phyloP scores from a whole-genome alignment of 176 grass and related monocot genomes.

The Zea mays region Zm-B73-REFERENCE-NAM-5.0 NC_050100.1:214041501-214042000 shows the following conservation, averaged over 20 bases:
- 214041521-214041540: neutral
- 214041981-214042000: neutral
- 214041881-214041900: slow-evolving; percentile 16
- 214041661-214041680: neutral
- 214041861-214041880: neutral
- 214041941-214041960: slow-evolving; percentile 19
- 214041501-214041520: neutral
- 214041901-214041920: neutral
- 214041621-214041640: no score
- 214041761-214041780: neutral
- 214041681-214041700: neutral
- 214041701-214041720: neutral
- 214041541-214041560: neutral
- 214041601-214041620: no score
- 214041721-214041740: neutral
- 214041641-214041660: no score
- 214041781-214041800: neutral
- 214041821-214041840: neutral
- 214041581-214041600: neutral
- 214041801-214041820: slow-evolving; percentile 19
- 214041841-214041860: slow-evolving; percentile 2
- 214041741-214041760: neutral
- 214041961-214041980: no score
- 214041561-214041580: neutral
- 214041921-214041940: slow-evolving; percentile 14